These are phyloP conservation scores for Geoglossum cookeanum DNA, from an alignment of 2,329 filamentous ascomycete genomes.

Conservation along the genomic window DNA sequence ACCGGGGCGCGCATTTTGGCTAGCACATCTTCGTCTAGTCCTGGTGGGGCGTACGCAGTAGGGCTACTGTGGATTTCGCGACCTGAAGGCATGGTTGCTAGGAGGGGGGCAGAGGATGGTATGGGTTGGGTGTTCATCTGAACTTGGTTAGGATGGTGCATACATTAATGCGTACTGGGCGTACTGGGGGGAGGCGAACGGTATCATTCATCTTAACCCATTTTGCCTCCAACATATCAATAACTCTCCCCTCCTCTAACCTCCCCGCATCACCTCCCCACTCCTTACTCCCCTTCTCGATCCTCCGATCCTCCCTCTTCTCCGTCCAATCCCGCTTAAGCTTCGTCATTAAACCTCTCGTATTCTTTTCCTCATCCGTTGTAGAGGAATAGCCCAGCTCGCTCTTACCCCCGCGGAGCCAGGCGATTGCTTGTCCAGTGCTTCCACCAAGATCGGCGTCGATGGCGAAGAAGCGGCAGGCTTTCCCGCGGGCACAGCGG, in stretches of 20 bases:
- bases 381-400: conserved; percentile 29
- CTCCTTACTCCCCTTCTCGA: conserved; percentile 60
- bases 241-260: conserved; percentile 64
- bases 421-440: conserved; percentile 70
- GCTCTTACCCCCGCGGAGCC: conserved; percentile 59
- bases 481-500: conserved; percentile 59
- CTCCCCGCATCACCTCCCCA: conserved; percentile 77
- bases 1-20: conserved; percentile 36
- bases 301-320: conserved; percentile 52
- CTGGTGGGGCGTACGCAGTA: conserved; percentile 46
- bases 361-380: conserved; percentile 23
- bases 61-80: conserved; percentile 58
- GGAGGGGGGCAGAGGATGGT: conserved; percentile 49
- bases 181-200: conserved; percentile 25
- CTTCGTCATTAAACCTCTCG: conserved; percentile 50
- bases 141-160: conserved; percentile 15
- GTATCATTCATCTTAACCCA: conserved; percentile 91
- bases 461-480: conserved; percentile 77
- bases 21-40: conserved; percentile 44
- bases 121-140: conserved; percentile 66
- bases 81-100: conserved; percentile 69
- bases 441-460: conserved; percentile 71
- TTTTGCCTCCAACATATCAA: conserved; percentile 73
- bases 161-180: neutral
- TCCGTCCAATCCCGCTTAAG: conserved; percentile 66